Evolutionary conservation across 495 filamentous ascomycete species (phyloP), one percentile per base, ranked within the genome.

Genomic region (Poronia punctata): DNA sequence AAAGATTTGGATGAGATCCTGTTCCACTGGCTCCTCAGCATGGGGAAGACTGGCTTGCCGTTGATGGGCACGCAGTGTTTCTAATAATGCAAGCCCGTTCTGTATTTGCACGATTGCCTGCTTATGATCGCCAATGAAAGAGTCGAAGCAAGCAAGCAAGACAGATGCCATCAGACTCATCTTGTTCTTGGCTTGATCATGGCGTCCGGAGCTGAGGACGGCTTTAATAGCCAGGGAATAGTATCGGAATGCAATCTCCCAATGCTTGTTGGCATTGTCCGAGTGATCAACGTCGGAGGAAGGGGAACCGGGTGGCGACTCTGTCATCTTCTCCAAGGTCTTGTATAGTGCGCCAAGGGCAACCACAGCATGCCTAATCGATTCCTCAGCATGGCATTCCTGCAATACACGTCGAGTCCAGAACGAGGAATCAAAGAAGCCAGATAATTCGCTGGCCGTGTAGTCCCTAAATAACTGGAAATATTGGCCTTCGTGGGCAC

Each of bases 271-370:
- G 2, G 63, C 62, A 33, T 48, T 53, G 32, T 71, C 65, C 18
- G 32, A 32, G 6, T 44, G 48, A 21, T 63, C 54, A 1, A 36
- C 12, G n/a, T 54, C 38, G 5, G 50, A 55, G 23, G 52, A 44
- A 8, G 64, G 68, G 2, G 68, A 67, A n/a, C 50, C 39, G 0
- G 61, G 62, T 12, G 66, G 66, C n/a, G 71, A 64, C 52, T 74
- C 66, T 44, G 66, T 60, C 37, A 66, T 57, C 57, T 70, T 68
- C 57, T 72, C 66, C 30, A 81, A 58, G 3, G 72, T 75, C 48
- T 80, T 75, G 43, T 83, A 82, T 17, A 82, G 59, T 1, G 78
- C 75, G 33, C 76, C 75, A 18, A 85, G 59, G 26, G 79, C 80
- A 10, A 83, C 66, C 1, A 82, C 70, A 6, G 81, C 78, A 55